phyloP scores from a whole-genome alignment of 352 stramenopile genomes.

The Phytophthora fragariae region DNA sequence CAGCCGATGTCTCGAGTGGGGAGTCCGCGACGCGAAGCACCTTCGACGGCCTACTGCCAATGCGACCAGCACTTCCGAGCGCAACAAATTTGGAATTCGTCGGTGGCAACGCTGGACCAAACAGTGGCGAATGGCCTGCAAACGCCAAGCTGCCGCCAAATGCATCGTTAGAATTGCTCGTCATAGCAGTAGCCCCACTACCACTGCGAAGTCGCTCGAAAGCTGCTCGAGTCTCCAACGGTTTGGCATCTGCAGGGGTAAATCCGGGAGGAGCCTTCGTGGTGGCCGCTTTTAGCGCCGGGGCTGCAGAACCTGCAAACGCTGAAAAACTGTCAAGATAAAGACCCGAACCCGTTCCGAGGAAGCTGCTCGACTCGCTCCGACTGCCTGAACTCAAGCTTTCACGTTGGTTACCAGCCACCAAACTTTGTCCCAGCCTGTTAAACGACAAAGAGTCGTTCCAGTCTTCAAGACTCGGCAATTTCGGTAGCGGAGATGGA shows the following conservation, averaged over 20 bases:
- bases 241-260: conserved; percentile 63
- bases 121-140: conserved; percentile 54
- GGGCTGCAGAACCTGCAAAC: conserved; percentile 12
- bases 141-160: conserved; percentile 43
- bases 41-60: conserved; percentile 38
- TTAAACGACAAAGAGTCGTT: conserved; percentile 29
- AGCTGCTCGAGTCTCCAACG: conserved; percentile 51
- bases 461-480: conserved; percentile 21
- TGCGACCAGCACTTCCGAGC: conserved; percentile 28
- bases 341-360: conserved; percentile 5
- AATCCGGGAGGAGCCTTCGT: conserved; percentile 65
- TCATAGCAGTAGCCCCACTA: not conserved
- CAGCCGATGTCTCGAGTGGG: not conserved
- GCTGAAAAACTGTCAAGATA: conserved; percentile 26
- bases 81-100: conserved; percentile 5
- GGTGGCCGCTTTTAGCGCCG: conserved; percentile 1
- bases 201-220: conserved; percentile 51
- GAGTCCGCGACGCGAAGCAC: conserved; percentile 7
- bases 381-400: conserved; percentile 1
- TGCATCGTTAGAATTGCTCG: conserved; percentile 3
- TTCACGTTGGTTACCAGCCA: conserved; percentile 12
- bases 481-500: conserved; percentile 6
- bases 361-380: conserved; percentile 27
- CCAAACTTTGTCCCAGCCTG: conserved; percentile 3
- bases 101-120: conserved; percentile 39